Base-by-base conservation (phyloP, 345 rosid genomes). In the Arabis alpina region DNA sequence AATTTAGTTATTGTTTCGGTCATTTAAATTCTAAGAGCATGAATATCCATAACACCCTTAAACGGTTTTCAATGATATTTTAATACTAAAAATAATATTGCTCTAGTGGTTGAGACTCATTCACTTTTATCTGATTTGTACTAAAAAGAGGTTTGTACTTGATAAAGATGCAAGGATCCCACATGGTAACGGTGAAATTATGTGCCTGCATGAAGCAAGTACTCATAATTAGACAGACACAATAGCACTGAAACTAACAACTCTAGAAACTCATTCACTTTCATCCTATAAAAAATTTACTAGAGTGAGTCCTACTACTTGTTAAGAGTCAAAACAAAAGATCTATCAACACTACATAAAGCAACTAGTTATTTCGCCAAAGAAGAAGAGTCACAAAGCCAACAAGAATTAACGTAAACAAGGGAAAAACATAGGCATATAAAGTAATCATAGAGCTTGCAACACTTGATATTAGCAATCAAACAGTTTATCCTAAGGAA, bases 171-270 rank as follows among this genome's bases (percentile, higher is more conserved):
- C 76, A 82, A 85, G 77, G 74, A 75, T 77, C 83, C 78, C 79
- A 78, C 85, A 86, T 77, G 63, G 79, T 70, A 80, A 76, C 65
- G 73, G 76, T 58, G 78, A 80, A 80, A 77, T 88, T 88, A 90
- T 88, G 96, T 93, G 94, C 97, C 97, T 93, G 96, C 97, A 93
- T 84, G 88, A 90, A 91, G 80, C 90, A 93, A 85, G 86, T 82
- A 82, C 65, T 82, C 77, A 15, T 50, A 70, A 64, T 76, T 70
- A 76, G 79, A 70, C 56, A 43, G 55, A 56, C 66, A 23, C 75
- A 67, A 60, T 36, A 63, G 10, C 55, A 74, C 60, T 75, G 0
- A 54, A 74, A 43, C 69, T 74, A 52, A 67, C 61, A 27, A 30
- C 52, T 69, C 61, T 68, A 41, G 27, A 41, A 49, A 69, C 70